Evolutionary conservation across 805 yeast species (phyloP), one percentile per base, ranked within the genome.

Genomic region (Candida fluviatilis): DNA sequence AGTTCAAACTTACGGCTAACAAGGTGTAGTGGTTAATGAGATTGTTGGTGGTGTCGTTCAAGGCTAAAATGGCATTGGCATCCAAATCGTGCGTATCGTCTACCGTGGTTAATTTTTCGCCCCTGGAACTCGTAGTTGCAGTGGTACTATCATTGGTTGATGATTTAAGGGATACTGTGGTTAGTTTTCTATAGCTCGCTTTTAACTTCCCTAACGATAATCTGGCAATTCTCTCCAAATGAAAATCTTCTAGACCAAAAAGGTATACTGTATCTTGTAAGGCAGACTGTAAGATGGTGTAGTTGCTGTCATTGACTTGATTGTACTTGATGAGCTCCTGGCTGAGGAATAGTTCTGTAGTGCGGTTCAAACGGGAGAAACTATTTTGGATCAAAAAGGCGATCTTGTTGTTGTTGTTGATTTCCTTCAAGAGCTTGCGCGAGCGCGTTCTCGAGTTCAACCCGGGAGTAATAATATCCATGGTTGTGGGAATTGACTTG

Each of bases 351-450:
- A 38, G 35, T 32, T 54, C 45, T 11, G 61, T 55, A 18, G 41
- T 39, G 15, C 35, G 42, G 38, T 59, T 55, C 39, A 60, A 48
- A 5, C 44, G 39, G 23, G 41, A 39, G 34, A 61, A 49, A 30
- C 54, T 47, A 17, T 47, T 42, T 27, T 52, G 43, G 18, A 64
- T 38, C 16, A 47, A 45, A 13, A 55, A 39, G 10, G 67, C 52
- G 13, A 62, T 58, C 4, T 61, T 51, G 41, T 66, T 67, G 38
- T 60, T 57, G 39, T 48, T 49, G 38, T 59, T 57, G 42, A 55
- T 55, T 15, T 51, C 54, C 19, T 42, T 37, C 13, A 47, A n/a
- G 18, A 49, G 39, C 40, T 40, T 42, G 17, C 29, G 14, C 8
- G 45, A 39, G 17, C 28, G 35, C 7, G 38, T 23, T n/a, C 26